phyloP scores from a whole-genome alignment of 306 rosid species.

The Begonia loranthoides region DNA sequence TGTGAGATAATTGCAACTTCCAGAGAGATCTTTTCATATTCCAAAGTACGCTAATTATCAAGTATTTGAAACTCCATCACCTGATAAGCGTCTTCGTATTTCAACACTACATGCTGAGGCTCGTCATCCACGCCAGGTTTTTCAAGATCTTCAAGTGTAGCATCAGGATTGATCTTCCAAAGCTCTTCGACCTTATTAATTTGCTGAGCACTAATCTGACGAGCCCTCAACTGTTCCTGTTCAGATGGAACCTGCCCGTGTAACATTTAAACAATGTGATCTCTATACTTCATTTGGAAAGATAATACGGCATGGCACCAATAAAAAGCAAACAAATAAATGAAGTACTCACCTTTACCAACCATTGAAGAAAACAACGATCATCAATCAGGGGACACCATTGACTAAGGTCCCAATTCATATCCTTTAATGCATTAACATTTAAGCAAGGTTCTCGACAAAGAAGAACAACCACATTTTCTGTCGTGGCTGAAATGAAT shows the following conservation, averaged over 20 bases:
- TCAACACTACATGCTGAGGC: constrained; percentile 87
- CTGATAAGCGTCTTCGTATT: constrained; percentile 99
- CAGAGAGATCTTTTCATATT: too few relatives aligned
- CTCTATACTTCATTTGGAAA: too few relatives aligned
- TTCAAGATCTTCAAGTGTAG: constrained; percentile 97
- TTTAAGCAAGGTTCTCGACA: constrained; percentile 99
- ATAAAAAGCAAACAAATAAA: constrained; percentile 6
- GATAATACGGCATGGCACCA: not conserved
- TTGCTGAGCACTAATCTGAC: constrained; percentile 99
- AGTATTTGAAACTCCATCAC: constrained; percentile 13
- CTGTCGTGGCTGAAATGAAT: constrained; percentile 98
- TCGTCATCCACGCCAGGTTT: constrained; percentile 99
- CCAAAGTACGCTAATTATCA: too few relatives aligned
- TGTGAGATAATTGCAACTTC: too few relatives aligned
- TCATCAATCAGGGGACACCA: constrained; percentile 99
- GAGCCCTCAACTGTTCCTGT: constrained; percentile 99
- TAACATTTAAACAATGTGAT: constrained; percentile 1
- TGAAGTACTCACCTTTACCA: constrained; percentile 62
- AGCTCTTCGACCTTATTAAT: constrained; percentile 96
- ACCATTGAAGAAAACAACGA: constrained; percentile 99
- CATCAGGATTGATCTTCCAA: constrained; percentile 99
- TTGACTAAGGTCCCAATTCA: constrained; percentile 99
- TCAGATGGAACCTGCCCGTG: constrained; percentile 83
- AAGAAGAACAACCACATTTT: constrained; percentile 96
- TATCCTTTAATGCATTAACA: constrained; percentile 98